phyloP scores from a whole-genome alignment of 225 moss, liverwort and hornwort species.

The Polytrichum formosum region DNA sequence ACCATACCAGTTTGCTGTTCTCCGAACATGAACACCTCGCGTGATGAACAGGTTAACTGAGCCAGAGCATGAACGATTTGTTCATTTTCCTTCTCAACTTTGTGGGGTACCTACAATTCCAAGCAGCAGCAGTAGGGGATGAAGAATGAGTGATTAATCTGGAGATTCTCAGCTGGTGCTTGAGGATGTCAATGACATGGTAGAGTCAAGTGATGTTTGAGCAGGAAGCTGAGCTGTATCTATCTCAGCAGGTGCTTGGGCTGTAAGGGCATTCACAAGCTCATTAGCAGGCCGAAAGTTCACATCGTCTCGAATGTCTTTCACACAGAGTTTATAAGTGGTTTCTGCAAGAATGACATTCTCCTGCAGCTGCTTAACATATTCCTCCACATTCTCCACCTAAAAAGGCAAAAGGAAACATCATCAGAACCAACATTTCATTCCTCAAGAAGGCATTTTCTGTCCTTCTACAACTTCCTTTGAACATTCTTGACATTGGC shows the following conservation, averaged over 20 bases:
- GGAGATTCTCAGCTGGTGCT: constrained; percentile 20
- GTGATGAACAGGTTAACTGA: no score
- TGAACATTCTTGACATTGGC: background rate
- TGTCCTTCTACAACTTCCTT: no score
- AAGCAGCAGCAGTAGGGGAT: constrained; percentile 9
- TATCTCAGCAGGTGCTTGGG: constrained; percentile 21
- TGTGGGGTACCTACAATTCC: background rate
- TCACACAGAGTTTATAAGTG: constrained; percentile 40
- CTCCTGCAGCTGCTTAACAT: constrained; percentile 41
- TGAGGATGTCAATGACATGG: constrained; percentile 8
- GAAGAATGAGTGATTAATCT: background rate
- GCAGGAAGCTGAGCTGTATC: background rate
- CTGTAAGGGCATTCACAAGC: constrained; percentile 47
- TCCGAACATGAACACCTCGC: no score
- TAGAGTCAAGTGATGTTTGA: constrained; percentile 19
- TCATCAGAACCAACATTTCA: constrained; percentile 8
- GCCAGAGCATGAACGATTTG: no score
- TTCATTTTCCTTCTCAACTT: no score
- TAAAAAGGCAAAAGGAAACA: background rate
- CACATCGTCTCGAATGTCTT: constrained; percentile 45
- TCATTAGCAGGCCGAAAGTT: constrained; percentile 50
- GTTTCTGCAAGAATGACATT: constrained; percentile 34
- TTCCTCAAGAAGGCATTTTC: no score
- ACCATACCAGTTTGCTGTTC: no score
- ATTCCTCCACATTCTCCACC: constrained; percentile 54